Evolutionary conservation across 2,329 filamentous ascomycete genomes (phyloP).

Genomic region (Talaromyces sp.): DNA sequence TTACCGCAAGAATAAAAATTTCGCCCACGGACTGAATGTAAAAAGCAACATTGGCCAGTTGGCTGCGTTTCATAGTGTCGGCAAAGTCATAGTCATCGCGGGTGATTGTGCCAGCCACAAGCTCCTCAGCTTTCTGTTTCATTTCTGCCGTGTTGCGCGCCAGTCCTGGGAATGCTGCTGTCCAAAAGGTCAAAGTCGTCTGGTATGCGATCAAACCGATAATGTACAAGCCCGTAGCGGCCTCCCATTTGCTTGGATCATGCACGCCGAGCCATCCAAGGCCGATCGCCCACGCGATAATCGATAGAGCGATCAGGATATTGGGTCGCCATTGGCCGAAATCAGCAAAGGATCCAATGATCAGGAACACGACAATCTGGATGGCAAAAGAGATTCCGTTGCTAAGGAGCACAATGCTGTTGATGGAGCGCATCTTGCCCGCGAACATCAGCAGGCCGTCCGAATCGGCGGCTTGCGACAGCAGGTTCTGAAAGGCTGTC

Average conservation of each 20-base stretch:
- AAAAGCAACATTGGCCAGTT: constrained; percentile 60
- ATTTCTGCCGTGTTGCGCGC: constrained; percentile 52
- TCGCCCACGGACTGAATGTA: constrained; percentile 61
- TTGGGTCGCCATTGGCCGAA: constrained; percentile 62
- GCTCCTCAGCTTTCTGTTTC: constrained; percentile 47
- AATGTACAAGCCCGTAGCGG: constrained; percentile 60
- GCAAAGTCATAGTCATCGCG: constrained; percentile 57
- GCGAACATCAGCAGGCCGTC: constrained; percentile 52
- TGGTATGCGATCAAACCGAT: constrained; percentile 64
- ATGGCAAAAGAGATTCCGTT: constrained; percentile 67
- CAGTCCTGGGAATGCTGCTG: constrained; percentile 58
- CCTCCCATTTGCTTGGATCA: constrained; percentile 55
- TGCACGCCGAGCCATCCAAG: constrained; percentile 67
- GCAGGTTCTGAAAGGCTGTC: constrained; percentile 61
- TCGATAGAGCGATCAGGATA: constrained; percentile 58
- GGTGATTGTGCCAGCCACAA: constrained; percentile 49
- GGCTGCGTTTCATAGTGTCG: constrained; percentile 60
- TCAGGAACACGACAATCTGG: constrained; percentile 52
- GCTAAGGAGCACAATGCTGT: constrained; percentile 60
- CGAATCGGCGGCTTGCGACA: constrained; percentile 57
- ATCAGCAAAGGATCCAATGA: constrained; percentile 50
- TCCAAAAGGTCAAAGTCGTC: constrained; percentile 65
- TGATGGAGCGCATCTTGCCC: constrained; percentile 55
- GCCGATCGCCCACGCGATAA: constrained; percentile 59
- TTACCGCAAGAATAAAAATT: constrained; percentile 58